Evolutionary conservation across 441 rosid genomes (phyloP).

Genomic region (Gossypium aridum): DNA sequence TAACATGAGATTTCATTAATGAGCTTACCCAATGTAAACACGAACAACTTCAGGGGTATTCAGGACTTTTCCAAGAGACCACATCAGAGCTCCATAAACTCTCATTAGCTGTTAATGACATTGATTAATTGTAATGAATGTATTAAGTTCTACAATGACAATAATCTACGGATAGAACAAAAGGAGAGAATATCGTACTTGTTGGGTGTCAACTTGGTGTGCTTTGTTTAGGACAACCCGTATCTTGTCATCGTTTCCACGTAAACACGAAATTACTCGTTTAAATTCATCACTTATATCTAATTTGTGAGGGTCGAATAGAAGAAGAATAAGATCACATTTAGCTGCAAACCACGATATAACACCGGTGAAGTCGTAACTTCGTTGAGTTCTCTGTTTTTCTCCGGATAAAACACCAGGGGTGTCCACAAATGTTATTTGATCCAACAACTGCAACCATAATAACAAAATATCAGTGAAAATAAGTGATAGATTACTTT

Average conservation of each 20-base stretch:
- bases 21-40: constrained; percentile 33
- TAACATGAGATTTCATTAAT: background rate
- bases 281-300: constrained; percentile 73
- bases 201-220: constrained; percentile 71
- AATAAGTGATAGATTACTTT: background rate
- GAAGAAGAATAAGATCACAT: constrained; percentile 59
- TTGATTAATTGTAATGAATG: background rate
- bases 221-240: constrained; percentile 76
- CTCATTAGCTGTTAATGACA: constrained; percentile 45
- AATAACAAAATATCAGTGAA: background rate
- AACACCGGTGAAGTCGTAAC: constrained; percentile 68
- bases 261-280: constrained; percentile 56
- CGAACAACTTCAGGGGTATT: constrained; percentile 40
- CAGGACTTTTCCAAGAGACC: constrained; percentile 74
- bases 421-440: constrained; percentile 65
- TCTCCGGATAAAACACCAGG: constrained; percentile 77
- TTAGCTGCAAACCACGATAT: constrained; percentile 78
- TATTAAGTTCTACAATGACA: background rate
- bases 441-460: constrained; percentile 52
- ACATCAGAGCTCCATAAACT: constrained; percentile 74
- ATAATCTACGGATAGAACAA: background rate
- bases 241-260: constrained; percentile 69
- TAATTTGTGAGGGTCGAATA: constrained; percentile 71
- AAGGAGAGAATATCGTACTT: constrained; percentile 25
- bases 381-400: constrained; percentile 58